Evolutionary conservation across 2,329 filamentous ascomycete genomes (phyloP), one percentile per base, ranked within the genome.

Genomic region (Apiospora sp.): DNA sequence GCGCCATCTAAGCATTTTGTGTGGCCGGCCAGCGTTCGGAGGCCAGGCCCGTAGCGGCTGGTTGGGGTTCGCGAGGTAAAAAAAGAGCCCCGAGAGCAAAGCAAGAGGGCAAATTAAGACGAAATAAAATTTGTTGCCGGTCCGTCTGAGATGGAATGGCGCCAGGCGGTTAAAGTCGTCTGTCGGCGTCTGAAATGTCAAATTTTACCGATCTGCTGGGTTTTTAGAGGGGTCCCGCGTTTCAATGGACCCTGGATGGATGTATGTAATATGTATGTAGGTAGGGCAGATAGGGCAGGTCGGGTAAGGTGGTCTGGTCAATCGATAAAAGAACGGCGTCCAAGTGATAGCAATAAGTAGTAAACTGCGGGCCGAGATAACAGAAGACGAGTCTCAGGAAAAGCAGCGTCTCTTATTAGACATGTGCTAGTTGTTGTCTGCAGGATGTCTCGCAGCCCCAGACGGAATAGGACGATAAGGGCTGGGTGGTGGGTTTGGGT

Each of bases 1-100:
- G 80, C 75, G 79, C 79, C 79, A 81, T 81, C 73, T 76, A 74
- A 74, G 77, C 78, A 79, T 80, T 77, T 72, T 77, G 78, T 78
- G 73, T 81, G 79, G 79, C 71, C 51, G 70, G 68, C 75, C 74
- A 73, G 58, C 70, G 68, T 41, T 69, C 43, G 67, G 46, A 41
- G 67, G 71, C 51, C 70, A 51, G 70, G 46, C 58, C 46, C 34
- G 58, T 54, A 69, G n/a, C 3, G 34, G 58, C 6, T 27, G 8
- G 48, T 61, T 58, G 41, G 34, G 49, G 68, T 43, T 30, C 49
- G 58, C 49, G 49, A 69, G 34, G 54, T 34, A 71, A 44, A 30
- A 46, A 46, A 30, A 5, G n/a, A 46, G 67, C 14, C 43, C 67
- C 67, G 67, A 68, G 44, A 46, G 41, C n/a, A 8, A 34, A 19